Evolutionary conservation across 2,329 filamentous ascomycete species (phyloP).

Genomic region (Davidsoniella neocaledoniae): DNA sequence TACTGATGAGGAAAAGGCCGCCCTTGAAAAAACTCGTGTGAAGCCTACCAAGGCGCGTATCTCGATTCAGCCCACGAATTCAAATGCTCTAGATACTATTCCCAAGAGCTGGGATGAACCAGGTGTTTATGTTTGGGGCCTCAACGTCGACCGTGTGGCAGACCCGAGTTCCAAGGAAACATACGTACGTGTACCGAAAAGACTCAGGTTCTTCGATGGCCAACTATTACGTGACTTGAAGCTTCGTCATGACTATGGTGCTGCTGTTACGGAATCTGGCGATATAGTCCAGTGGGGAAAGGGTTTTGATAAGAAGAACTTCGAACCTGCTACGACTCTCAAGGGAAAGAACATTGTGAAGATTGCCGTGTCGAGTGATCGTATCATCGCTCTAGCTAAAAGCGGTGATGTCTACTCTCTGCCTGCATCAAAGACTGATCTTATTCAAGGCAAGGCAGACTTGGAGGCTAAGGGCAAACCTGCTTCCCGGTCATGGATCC

Average conservation of each 20-base stretch:
- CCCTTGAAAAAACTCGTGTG: constrained; percentile 50
- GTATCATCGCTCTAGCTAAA: constrained; percentile 61
- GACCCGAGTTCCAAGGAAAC: constrained; percentile 66
- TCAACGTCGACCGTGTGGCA: constrained; percentile 69
- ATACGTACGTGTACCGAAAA: constrained; percentile 62
- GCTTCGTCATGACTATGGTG: constrained; percentile 65
- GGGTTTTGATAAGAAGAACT: constrained; percentile 49
- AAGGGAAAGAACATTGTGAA: constrained; percentile 66
- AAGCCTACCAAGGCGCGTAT: constrained; percentile 42
- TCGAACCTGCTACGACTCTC: constrained; percentile 52
- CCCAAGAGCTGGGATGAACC: constrained; percentile 58
- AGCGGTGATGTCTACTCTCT: constrained; percentile 72
- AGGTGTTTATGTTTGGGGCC: constrained; percentile 87
- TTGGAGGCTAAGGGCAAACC: constrained; percentile 22
- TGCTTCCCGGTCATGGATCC: constrained; percentile 42
- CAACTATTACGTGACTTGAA: constrained; percentile 76
- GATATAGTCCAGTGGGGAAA: constrained; percentile 85
- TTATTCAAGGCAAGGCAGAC: constrained; percentile 43
- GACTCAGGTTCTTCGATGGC: constrained; percentile 70
- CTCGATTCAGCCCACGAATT: constrained; percentile 59
- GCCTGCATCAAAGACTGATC: constrained; percentile 58
- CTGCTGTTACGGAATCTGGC: constrained; percentile 72
- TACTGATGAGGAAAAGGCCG: constrained; percentile 12
- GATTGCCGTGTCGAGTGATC: constrained; percentile 62
- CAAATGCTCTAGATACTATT: background rate